Conservation (phyloP, 2,329 filamentous ascomycete genomes). For the Ceratocystis huliohia region DNA sequence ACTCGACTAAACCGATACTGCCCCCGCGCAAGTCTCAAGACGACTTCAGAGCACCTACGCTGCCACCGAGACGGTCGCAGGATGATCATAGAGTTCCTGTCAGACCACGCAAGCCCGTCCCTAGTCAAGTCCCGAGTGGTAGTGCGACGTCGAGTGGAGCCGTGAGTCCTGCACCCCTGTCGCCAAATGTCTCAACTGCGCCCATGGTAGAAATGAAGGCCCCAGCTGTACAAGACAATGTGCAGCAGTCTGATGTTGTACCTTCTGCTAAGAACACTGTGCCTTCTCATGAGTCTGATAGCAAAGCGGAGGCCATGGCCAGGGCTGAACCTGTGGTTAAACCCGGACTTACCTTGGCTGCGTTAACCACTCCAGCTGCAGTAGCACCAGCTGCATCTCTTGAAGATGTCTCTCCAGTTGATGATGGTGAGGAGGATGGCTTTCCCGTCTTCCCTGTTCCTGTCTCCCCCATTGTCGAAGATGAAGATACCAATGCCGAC, state of each 20-base stretch:
- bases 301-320: not conserved
- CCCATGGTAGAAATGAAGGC: not conserved
- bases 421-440: not conserved
- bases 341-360: not conserved
- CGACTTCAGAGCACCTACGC: slow-evolving; percentile 5
- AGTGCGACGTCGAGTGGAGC: not conserved
- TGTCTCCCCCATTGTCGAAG: not conserved
- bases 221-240: not conserved
- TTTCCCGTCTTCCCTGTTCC: not conserved
- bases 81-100: slow-evolving; percentile 17
- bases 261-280: not conserved
- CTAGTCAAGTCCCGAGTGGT: not conserved
- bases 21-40: slow-evolving; percentile 8
- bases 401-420: not conserved
- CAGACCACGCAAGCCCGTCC: slow-evolving; percentile 9
- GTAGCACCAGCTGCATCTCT: not conserved
- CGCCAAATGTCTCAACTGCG: slow-evolving; percentile 12
- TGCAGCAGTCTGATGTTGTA: not conserved
- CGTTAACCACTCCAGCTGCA: not conserved
- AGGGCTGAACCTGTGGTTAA: not conserved
- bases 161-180: slow-evolving; percentile 9
- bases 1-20: not conserved
- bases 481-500: not conserved
- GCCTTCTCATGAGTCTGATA: not conserved
- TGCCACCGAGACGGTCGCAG: slow-evolving; percentile 13